phyloP scores from a whole-genome alignment of 1,139 yeast genomes.

The Sugiyamaella neomexicana region DNA sequence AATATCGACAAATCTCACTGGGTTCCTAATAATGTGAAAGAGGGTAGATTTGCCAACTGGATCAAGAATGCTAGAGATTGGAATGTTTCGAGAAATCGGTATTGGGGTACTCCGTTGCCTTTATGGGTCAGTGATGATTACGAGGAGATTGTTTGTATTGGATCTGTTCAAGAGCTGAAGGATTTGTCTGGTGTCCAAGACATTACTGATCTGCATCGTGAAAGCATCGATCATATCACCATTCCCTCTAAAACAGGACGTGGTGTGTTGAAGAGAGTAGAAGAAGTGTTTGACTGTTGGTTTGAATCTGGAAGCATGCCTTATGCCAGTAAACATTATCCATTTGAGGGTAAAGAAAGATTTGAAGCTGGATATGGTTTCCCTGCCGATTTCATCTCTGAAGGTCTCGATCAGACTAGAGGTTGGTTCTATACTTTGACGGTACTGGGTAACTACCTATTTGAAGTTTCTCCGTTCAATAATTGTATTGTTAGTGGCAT shows the following conservation, averaged over 20 bases:
- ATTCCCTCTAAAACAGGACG: constrained; percentile 93
- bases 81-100: constrained; percentile 97
- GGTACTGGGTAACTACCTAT: constrained; percentile 92
- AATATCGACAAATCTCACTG: constrained; percentile 86
- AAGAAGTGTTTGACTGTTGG: constrained; percentile 99
- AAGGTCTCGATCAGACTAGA: constrained; percentile 99
- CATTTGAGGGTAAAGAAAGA: constrained; percentile 77
- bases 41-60: constrained; percentile 96
- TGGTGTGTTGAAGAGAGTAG: constrained; percentile 83
- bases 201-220: constrained; percentile 92
- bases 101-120: constrained; percentile 99
- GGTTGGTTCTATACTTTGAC: constrained; percentile 99
- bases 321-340: constrained; percentile 94
- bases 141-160: constrained; percentile 89
- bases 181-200: constrained; percentile 76
- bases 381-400: constrained; percentile 98
- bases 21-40: constrained; percentile 91
- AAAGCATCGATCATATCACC: constrained; percentile 82
- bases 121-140: constrained; percentile 94
- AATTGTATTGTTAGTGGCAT: constrained; percentile 97
- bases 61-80: constrained; percentile 98
- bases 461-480: constrained; percentile 88
- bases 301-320: constrained; percentile 99
- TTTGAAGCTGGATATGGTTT: constrained; percentile 59
- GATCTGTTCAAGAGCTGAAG: constrained; percentile 83